These are phyloP conservation scores for Cercospora sp. DNA, from an alignment of 2,329 filamentous ascomycete genomes.

Conservation along the genomic window DNA sequence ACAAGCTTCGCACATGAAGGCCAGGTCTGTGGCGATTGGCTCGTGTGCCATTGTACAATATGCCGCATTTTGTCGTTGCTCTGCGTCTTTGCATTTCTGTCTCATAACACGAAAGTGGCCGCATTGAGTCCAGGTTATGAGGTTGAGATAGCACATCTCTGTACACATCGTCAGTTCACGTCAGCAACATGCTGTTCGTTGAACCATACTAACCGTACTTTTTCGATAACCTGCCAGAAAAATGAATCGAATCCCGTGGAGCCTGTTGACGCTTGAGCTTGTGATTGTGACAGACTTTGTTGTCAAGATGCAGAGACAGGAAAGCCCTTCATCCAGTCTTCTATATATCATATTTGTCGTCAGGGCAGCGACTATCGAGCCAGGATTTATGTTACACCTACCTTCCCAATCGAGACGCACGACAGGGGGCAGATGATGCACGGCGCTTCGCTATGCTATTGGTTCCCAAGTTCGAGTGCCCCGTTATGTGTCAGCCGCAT, in stretches of 20 bases:
- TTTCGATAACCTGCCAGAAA: not conserved
- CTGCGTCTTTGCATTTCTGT: constrained; percentile 20
- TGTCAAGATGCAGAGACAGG: too few relatives aligned
- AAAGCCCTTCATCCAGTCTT: too few relatives aligned
- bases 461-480: not conserved
- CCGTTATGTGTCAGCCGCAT: not conserved
- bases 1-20: constrained; percentile 15
- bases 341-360: not conserved
- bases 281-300: too few relatives aligned
- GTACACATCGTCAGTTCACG: not conserved
- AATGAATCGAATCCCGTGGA: too few relatives aligned
- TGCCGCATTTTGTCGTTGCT: constrained; percentile 7
- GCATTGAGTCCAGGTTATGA: constrained; percentile 24
- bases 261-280: too few relatives aligned
- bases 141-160: constrained; percentile 25
- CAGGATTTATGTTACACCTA: not conserved
- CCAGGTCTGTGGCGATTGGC: constrained; percentile 25
- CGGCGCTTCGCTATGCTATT: not conserved
- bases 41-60: constrained; percentile 23
- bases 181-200: not conserved
- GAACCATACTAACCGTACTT: not conserved
- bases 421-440: not conserved
- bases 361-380: not conserved
- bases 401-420: not conserved
- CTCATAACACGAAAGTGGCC: constrained; percentile 21